phyloP scores from a whole-genome alignment of 2,329 filamentous ascomycete genomes.

The Sporothrix pallida region DNA sequence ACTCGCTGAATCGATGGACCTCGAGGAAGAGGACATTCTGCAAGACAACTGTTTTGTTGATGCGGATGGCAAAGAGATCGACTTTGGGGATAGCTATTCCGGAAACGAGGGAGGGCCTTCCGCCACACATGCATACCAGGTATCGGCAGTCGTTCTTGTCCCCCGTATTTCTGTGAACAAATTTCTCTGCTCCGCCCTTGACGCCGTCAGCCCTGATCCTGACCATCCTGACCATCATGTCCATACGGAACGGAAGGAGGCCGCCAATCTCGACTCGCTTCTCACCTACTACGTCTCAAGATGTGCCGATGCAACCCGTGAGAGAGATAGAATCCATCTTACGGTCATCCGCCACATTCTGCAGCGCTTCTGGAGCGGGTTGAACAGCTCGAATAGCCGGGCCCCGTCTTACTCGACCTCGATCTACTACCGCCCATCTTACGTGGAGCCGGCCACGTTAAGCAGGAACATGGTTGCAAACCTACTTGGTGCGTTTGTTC shows the following conservation, averaged over 20 bases:
- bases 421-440: no score
- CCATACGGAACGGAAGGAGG: background rate
- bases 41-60: background rate
- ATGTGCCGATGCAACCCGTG: no score
- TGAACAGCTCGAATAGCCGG: no score
- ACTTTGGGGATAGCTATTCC: background rate
- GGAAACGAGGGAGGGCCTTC: background rate
- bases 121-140: conserved; percentile 2
- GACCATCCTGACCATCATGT: background rate
- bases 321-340: no score
- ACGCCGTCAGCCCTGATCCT: background rate
- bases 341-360: no score
- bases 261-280: background rate
- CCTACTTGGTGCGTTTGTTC: background rate
- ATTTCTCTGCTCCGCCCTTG: background rate
- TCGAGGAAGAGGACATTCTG: background rate
- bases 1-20: background rate
- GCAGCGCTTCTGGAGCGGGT: no score
- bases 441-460: background rate
- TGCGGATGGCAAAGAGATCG: background rate
- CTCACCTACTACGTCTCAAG: background rate
- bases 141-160: background rate
- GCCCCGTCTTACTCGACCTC: no score
- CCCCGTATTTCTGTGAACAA: background rate
- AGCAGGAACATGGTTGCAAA: background rate